phyloP scores from a whole-genome alignment of 2,329 filamentous ascomycete genomes.

The Gyromitra esculenta region DNA sequence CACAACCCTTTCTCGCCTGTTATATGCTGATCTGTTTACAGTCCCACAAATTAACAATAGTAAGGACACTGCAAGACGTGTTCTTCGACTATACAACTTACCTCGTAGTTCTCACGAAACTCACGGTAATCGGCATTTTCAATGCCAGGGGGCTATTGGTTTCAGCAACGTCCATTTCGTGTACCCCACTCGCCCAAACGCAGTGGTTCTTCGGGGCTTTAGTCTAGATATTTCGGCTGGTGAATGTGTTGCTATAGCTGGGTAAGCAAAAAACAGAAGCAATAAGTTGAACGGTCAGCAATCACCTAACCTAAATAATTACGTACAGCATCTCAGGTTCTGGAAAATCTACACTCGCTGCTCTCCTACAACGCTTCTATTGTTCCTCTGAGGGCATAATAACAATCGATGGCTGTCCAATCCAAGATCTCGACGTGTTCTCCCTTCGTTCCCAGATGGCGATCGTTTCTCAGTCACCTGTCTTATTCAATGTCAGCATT shows the following conservation, averaged over 20 bases:
- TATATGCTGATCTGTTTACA: conserved; percentile 54
- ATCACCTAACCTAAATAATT: conserved; percentile 7
- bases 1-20: background rate
- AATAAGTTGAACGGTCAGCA: background rate
- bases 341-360: conserved; percentile 87
- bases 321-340: conserved; percentile 76
- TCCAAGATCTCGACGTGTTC: conserved; percentile 69
- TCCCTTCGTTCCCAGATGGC: conserved; percentile 71
- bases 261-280: conserved; percentile 24
- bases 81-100: conserved; percentile 76
- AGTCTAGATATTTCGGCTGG: conserved; percentile 72
- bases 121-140: conserved; percentile 60
- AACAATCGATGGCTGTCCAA: conserved; percentile 69
- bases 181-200: conserved; percentile 71
- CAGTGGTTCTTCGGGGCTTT: conserved; percentile 70
- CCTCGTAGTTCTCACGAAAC: conserved; percentile 70
- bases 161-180: conserved; percentile 74
- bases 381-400: conserved; percentile 63
- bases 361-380: conserved; percentile 79
- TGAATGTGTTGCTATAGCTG: conserved; percentile 77
- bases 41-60: conserved; percentile 83
- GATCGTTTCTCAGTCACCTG: conserved; percentile 75
- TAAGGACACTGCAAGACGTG: conserved; percentile 74
- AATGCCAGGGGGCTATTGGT: conserved; percentile 65
- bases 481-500: conserved; percentile 80